Base-by-base conservation (phyloP, 2,329 filamentous ascomycete genomes). In the Colletotrichum sp. region DNA sequence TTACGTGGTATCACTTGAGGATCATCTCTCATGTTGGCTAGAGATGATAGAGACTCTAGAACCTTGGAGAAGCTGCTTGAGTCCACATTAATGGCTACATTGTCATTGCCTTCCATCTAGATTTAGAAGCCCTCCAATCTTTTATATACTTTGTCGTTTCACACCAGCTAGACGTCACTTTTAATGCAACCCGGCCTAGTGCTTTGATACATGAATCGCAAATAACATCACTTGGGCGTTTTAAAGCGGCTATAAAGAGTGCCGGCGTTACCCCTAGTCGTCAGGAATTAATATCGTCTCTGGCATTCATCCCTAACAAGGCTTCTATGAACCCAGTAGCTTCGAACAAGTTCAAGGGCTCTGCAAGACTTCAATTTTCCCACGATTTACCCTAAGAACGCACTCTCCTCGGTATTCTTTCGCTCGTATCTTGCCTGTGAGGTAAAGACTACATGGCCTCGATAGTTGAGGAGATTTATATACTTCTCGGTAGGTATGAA, bases 391-490 rank as follows among this genome's bases (percentile, higher is more conserved):
- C 34, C 14, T 8, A 7, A 6, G 13, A 16, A 38, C 14, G 8
- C 14, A 18, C 14, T 18, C 36, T 38, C 14, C 36, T 36, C 34
- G 13, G 34, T 4, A 6, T 36, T 36, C 34, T 36, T 36, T 36
- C 34, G 13, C 3, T 36, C 34, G 34, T 36, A 36, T 18, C 14
- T 16, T 16, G 36, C 36, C 36, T 38, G 7, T 38, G 14, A 8
- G 8, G 36, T 1, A n/a, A 10, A 2, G 10, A 1, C 36, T 4
- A 43, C 7, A 5, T 1, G 1, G 4, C 36, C 36, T n/a, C 8
- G 0, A 43, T n/a, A 18, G 4, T 8, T 38, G 1, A 38, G 34
- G 34, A 16, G 36, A 18, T 4, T 38, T 18, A 18, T 8, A 4
- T 1, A 38, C 7, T 43, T 43, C 8, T 43, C 36, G 1, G 8